phyloP scores from a whole-genome alignment of 495 filamentous ascomycete genomes.

The Penicillium cataractarum region DNA sequence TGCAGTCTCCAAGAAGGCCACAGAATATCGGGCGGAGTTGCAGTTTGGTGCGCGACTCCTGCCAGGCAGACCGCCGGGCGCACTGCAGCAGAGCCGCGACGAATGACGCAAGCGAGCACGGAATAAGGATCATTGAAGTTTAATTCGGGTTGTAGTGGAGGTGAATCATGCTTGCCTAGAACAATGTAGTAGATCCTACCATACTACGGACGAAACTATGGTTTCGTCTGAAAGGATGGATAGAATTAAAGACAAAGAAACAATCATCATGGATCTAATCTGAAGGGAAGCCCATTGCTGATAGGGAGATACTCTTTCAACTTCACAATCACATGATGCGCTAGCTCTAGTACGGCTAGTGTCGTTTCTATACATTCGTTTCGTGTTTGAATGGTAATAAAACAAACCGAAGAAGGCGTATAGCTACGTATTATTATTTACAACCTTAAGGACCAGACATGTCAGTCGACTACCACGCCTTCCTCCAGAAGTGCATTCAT shows the following conservation, averaged over 20 bases:
- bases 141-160: not conserved
- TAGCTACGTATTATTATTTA: no score
- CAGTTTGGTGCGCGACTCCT: not conserved
- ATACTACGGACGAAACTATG: not conserved
- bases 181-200: not conserved
- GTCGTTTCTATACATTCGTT: no score
- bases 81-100: conserved; percentile 23
- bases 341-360: no score
- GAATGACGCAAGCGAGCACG: conserved; percentile 28
- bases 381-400: no score
- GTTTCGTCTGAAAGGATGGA: not conserved
- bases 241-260: not conserved
- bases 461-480: no score
- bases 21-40: not conserved
- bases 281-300: no score
- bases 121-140: conserved; percentile 18
- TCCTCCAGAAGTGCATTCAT: no score
- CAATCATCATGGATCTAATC: not conserved
- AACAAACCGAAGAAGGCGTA: no score
- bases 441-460: no score
- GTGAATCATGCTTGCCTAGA: not conserved
- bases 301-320: no score
- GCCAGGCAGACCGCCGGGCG: conserved; percentile 4
- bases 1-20: not conserved
- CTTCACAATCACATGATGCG: no score